A percentile compares a stretch with the other conserved stretches of the same genome.
Evolutionary conservation across 768 basidiomycete genomes (phyloP).

Genomic region (Calocybe indica): DNA sequence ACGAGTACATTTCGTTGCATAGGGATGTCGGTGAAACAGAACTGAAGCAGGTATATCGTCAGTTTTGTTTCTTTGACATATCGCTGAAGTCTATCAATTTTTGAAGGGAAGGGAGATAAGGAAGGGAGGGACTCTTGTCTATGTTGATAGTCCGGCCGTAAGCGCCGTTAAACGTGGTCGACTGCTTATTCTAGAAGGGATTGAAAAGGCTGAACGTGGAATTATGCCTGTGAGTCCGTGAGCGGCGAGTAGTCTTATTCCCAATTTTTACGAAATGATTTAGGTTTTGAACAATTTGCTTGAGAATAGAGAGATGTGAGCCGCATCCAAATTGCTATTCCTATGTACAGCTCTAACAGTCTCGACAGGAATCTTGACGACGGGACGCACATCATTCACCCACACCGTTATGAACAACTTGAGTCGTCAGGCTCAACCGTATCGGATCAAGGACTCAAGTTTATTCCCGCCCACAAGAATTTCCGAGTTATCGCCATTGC

Average conservation of each 20-base stretch:
- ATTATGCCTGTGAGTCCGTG: conserved; percentile 55
- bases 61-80: not conserved
- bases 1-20: conserved; percentile 63
- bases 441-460: conserved; percentile 33
- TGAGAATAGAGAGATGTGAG: conserved; percentile 67
- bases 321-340: not conserved
- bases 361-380: conserved; percentile 56
- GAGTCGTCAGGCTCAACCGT: conserved; percentile 23
- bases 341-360: not conserved
- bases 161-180: conserved; percentile 62
- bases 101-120: conserved; percentile 54
- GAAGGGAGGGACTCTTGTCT: conserved; percentile 54
- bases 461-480: conserved; percentile 61
- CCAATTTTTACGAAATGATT: not conserved
- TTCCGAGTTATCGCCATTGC: conserved; percentile 68
- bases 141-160: conserved; percentile 63
- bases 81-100: not conserved
- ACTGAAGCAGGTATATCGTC: conserved; percentile 46
- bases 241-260: not conserved
- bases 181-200: conserved; percentile 60
- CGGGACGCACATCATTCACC: conserved; percentile 64
- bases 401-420: conserved; percentile 50
- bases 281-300: conserved; percentile 60
- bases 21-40: conserved; percentile 70
- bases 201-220: conserved; percentile 68